A percentile compares a stretch with the other conserved stretches of the same genome.
Evolutionary conservation across 176 grass and related monocot species (phyloP).

Genomic region (Sorghum bicolor): DNA sequence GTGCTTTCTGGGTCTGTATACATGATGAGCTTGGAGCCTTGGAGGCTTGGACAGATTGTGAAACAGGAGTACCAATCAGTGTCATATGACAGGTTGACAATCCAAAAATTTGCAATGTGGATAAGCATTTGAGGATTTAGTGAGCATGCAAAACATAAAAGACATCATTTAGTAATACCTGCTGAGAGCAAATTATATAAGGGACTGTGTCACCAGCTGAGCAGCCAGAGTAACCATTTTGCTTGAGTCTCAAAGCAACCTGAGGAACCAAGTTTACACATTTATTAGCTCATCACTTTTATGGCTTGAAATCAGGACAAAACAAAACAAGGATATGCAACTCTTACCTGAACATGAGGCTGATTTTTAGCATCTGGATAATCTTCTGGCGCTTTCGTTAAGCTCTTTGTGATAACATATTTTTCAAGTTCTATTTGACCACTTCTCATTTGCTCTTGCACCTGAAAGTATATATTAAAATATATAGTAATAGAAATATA

Average conservation of each 20-base stretch:
- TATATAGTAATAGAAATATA: not conserved
- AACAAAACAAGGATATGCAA: conserved; percentile 16
- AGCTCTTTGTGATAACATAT: conserved; percentile 92
- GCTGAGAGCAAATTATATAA: conserved; percentile 89
- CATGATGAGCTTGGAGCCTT: not conserved
- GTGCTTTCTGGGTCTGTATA: not conserved
- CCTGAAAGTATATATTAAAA: conserved; percentile 42
- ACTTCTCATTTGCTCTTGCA: conserved; percentile 87
- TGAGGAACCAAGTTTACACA: conserved; percentile 33
- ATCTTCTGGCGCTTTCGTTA: conserved; percentile 92
- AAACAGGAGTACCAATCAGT: not conserved
- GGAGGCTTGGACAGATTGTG: not conserved
- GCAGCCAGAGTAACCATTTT: conserved; percentile 85
- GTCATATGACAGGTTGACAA: conserved; percentile 15
- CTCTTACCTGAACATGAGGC: conserved; percentile 93
- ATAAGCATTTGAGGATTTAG: conserved; percentile 3
- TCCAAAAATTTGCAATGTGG: not conserved
- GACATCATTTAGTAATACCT: conserved; percentile 44
- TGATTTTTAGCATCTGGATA: conserved; percentile 99
- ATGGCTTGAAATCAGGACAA: not conserved
- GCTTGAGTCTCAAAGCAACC: conserved; percentile 92
- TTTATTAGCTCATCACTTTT: not conserved
- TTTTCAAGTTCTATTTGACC: conserved; percentile 90
- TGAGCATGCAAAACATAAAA: conserved; percentile 16
- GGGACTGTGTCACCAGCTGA: conserved; percentile 86